These are phyloP conservation scores for Artomyces pyxidatus DNA, from an alignment of 768 basidiomycete species.

Conservation along the genomic window DNA sequence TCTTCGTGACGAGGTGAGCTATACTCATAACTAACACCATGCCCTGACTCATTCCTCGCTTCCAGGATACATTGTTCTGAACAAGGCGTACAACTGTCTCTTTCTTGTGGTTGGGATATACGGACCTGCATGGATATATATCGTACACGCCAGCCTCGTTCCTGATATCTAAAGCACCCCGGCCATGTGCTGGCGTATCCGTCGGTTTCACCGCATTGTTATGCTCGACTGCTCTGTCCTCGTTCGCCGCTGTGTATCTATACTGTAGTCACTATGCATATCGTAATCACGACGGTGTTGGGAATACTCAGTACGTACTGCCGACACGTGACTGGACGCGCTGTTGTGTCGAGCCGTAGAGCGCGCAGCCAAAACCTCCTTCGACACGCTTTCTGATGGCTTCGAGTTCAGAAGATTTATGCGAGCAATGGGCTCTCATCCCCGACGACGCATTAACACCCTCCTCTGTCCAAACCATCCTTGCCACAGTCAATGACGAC, in stretches of 20 bases:
- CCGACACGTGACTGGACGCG: background rate
- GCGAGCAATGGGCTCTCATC: slow-evolving; percentile 48
- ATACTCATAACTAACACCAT: background rate
- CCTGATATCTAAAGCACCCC: background rate
- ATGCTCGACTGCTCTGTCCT: background rate
- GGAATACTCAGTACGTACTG: too few relatives aligned
- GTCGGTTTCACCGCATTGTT: background rate
- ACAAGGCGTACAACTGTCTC: background rate
- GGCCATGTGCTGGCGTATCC: background rate
- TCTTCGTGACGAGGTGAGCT: slow-evolving; percentile 85
- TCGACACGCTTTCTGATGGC: slow-evolving; percentile 4
- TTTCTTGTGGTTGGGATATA: background rate
- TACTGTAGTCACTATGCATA: background rate
- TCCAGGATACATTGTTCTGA: slow-evolving; percentile 73
- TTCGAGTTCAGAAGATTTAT: slow-evolving; percentile 12
- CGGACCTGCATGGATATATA: slow-evolving; percentile 6
- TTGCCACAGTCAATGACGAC: slow-evolving; percentile 53
- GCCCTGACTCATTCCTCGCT: slow-evolving; percentile 4
- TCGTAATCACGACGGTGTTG: background rate
- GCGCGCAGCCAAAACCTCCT: background rate
- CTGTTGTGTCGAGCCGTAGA: too few relatives aligned
- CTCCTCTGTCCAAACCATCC: slow-evolving; percentile 36
- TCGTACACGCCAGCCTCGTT: background rate
- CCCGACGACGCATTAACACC: slow-evolving; percentile 50
- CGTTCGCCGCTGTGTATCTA: background rate